These are phyloP conservation scores for Podaxis sp. DNA, from an alignment of 768 basidiomycete species.

Conservation along the genomic window DNA sequence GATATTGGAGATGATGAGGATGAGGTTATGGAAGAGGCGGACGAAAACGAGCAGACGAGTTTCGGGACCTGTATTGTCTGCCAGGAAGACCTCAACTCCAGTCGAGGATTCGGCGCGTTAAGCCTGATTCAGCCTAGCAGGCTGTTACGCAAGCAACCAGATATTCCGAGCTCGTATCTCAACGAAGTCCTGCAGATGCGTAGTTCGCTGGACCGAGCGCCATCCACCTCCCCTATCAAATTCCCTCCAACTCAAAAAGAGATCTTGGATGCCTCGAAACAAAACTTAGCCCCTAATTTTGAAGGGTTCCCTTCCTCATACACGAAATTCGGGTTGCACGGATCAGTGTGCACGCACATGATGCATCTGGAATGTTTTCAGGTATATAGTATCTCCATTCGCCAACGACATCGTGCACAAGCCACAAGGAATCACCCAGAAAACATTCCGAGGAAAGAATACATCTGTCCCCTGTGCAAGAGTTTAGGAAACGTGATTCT, in stretches of 20 bases:
- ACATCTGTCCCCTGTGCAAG: constrained; percentile 96
- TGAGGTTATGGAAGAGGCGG: constrained; percentile 50
- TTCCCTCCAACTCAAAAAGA: constrained; percentile 54
- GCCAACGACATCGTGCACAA: constrained; percentile 84
- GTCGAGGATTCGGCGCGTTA: constrained; percentile 77
- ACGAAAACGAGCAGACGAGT: constrained; percentile 38
- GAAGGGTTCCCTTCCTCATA: constrained; percentile 69
- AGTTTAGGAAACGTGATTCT: constrained; percentile 92
- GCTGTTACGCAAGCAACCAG: constrained; percentile 73
- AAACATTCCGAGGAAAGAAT: constrained; percentile 92
- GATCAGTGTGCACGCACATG: constrained; percentile 91
- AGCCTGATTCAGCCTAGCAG: constrained; percentile 87
- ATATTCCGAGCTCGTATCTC: constrained; percentile 57
- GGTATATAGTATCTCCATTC: constrained; percentile 81
- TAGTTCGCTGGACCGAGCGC: constrained; percentile 59
- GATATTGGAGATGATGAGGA: constrained; percentile 69
- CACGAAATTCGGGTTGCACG: constrained; percentile 80
- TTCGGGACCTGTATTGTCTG: constrained; percentile 98
- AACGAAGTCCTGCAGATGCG: constrained; percentile 68
- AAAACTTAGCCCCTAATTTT: constrained; percentile 44
- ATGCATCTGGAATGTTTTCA: constrained; percentile 97
- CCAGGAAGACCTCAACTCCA: constrained; percentile 82
- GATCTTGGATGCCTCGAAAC: constrained; percentile 38
- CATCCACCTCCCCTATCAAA: constrained; percentile 19
- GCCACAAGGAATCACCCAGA: constrained; percentile 93